Evolutionary conservation across 352 stramenopile species (phyloP).

Genomic region (Pythium coloratum): DNA sequence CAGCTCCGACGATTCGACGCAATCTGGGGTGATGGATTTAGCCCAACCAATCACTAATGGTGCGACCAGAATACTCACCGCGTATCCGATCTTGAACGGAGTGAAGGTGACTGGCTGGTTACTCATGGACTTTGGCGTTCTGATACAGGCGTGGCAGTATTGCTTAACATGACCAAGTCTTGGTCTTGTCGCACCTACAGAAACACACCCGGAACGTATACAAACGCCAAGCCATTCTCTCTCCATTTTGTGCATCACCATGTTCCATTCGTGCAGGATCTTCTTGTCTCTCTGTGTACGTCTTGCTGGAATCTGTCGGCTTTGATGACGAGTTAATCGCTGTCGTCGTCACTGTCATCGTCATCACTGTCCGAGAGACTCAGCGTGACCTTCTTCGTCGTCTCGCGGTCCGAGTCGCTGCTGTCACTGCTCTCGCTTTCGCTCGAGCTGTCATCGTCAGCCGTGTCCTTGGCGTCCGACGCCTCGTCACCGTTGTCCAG

Average conservation of each 20-base stretch:
- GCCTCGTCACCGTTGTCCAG: constrained; percentile 33
- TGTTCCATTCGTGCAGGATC: not conserved
- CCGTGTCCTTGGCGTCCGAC: constrained; percentile 15
- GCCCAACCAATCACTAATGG: not conserved
- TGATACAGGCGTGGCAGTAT: not conserved
- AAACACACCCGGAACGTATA: not conserved
- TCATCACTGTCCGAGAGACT: constrained; percentile 70
- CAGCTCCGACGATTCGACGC: not conserved
- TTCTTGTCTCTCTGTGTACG: not conserved
- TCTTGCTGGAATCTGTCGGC: not conserved
- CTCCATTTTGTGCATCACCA: not conserved
- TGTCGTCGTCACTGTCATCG: constrained; percentile 49
- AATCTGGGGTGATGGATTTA: not conserved
- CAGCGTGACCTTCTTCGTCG: constrained; percentile 64
- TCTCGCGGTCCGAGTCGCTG: constrained; percentile 57
- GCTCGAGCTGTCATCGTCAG: constrained; percentile 25
- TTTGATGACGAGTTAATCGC: constrained; percentile 34
- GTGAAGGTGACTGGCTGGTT: not conserved
- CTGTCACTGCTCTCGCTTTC: constrained; percentile 36
- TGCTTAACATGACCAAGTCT: not conserved
- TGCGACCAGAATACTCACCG: constrained; percentile 6
- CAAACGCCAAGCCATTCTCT: not conserved
- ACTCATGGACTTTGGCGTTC: not conserved
- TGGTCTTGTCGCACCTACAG: not conserved
- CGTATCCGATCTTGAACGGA: constrained; percentile 7